Base-by-base conservation (phyloP, 129 eudicot species). In the Tanacetum coccineum region DNA sequence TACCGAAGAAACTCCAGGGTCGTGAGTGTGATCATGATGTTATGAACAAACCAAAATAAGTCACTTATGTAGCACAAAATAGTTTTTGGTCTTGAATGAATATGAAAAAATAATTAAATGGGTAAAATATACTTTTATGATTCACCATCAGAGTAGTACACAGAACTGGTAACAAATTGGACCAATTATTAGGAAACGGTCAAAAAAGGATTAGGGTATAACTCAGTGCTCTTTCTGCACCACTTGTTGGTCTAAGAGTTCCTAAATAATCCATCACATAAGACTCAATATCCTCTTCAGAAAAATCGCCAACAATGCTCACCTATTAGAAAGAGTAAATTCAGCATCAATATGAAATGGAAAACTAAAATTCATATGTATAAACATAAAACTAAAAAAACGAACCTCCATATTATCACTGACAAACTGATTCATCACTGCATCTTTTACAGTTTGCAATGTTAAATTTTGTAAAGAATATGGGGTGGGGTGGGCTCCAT, bases 401-500 rank as follows among this genome's bases (percentile, higher is more conserved):
- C 69, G 9, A 13, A 92, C 99, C 99, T 93, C 99, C 99, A 93
- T 93, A 80, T 93, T 93, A 76, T 83, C 90, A 80, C 80, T 67
- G 56, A 84, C 87, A 78, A 93, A 93, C 76, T 93, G 99, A 70
- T 39, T 82, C 99, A 93, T 89, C 20, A 93, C 99, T 28, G 96
- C 99, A 72, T 86, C 95, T 84, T 77, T 93, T 48, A 93, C 99
- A 28, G 79, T 76, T 67, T 89, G 83, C 45, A 93, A 59, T 15
- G 96, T 84, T 70, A 93, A 77, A 10, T 81, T 85, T 74, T 93
- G 85, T 76, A 93, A 79, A 12, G 96, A 89, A 59, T 81, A 70
- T 20, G 99, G 99, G 58, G n/a, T n/a, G n/a, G n/a, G n/a, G 99
- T 89, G 57, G 99, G 99, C 81, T 93, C 99, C 15, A 93, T 96